phyloP scores from a whole-genome alignment of 2,329 filamentous ascomycete species.

The Ambrosiella beaveri region DNA sequence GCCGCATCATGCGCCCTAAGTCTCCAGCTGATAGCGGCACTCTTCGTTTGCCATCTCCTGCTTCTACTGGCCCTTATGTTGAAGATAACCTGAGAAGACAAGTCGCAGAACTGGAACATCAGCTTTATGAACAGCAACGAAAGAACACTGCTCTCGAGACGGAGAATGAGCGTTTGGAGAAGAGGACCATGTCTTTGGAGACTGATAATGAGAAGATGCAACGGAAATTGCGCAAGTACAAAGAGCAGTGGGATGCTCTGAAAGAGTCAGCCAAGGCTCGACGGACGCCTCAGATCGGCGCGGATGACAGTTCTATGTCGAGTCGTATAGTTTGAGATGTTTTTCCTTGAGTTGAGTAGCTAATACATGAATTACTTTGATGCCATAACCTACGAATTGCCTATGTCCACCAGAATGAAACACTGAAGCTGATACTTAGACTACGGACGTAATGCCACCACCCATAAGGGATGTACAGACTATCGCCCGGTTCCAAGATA shows the following conservation, averaged over 20 bases:
- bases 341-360: not conserved
- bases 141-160: slow-evolving; percentile 51
- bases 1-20: slow-evolving; percentile 43
- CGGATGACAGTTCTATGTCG: slow-evolving; percentile 6
- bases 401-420: slow-evolving; percentile 87
- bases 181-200: slow-evolving; percentile 47
- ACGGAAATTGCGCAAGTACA: slow-evolving; percentile 38
- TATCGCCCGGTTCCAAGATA: slow-evolving; percentile 65
- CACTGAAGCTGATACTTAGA: slow-evolving; percentile 73
- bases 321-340: slow-evolving; percentile 13
- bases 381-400: not conserved
- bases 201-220: slow-evolving; percentile 38
- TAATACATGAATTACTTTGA: not conserved
- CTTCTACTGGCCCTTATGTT: slow-evolving; percentile 7
- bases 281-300: slow-evolving; percentile 14
- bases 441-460: slow-evolving; percentile 98
- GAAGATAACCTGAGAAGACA: slow-evolving; percentile 28
- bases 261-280: slow-evolving; percentile 44
- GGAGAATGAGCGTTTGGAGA: slow-evolving; percentile 37
- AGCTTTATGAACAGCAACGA: slow-evolving; percentile 37
- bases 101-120: slow-evolving; percentile 50
- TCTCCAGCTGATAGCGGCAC: slow-evolving; percentile 24
- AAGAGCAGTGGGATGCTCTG: slow-evolving; percentile 43
- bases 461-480: slow-evolving; percentile 74
- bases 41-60: slow-evolving; percentile 12